Conservation (phyloP, 768 basidiomycete genomes). For the Serendipita sp. region DNA sequence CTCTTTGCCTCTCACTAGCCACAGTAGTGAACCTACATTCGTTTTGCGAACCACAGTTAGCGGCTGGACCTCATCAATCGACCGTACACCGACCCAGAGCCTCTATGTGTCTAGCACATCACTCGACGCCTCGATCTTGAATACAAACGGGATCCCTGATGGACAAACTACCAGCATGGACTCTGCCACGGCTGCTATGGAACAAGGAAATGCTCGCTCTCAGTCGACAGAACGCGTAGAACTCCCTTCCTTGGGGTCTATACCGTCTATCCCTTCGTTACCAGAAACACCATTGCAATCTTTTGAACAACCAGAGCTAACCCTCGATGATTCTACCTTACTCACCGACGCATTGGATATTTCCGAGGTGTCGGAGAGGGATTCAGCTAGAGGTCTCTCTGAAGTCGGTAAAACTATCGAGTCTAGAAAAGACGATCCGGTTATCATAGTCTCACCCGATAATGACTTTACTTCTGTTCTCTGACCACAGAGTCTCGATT, state of each 20-base stretch:
- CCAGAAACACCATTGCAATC: background rate
- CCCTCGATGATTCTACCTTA: no score
- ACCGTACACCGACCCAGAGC: conserved; percentile 2
- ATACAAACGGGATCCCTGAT: background rate
- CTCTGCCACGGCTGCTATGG: background rate
- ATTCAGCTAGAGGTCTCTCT: no score
- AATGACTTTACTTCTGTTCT: no score
- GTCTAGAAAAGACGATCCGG: no score
- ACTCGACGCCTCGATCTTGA: background rate
- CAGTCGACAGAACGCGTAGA: background rate
- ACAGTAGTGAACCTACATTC: background rate
- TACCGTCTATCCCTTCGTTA: background rate
- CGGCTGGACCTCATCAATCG: background rate
- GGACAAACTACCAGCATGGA: background rate
- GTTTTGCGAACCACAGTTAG: background rate
- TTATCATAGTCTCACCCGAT: no score
- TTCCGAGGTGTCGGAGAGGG: no score
- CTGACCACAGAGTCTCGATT: no score
- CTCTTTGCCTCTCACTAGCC: background rate
- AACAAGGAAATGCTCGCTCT: background rate
- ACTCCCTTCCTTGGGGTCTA: background rate
- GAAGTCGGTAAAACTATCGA: no score
- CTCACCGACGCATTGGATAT: no score
- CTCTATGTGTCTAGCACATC: background rate
- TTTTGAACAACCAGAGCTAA: background rate